Evolutionary conservation across 768 basidiomycete species (phyloP).

Genomic region (Collybiopsis confluens): DNA sequence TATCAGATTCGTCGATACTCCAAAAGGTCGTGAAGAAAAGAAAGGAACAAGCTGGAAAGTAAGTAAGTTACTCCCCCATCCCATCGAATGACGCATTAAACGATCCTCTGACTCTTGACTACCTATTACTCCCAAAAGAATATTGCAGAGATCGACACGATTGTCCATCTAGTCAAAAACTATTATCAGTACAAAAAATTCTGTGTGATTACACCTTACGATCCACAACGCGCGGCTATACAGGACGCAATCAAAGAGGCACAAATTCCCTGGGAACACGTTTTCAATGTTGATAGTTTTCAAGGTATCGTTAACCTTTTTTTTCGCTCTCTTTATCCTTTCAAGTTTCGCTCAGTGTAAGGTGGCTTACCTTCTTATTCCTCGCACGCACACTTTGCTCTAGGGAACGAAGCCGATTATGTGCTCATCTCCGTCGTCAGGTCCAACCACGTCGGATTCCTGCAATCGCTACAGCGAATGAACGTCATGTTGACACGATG

Average conservation of each 20-base stretch:
- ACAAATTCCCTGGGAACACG: constrained; percentile 33
- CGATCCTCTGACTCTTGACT: not conserved
- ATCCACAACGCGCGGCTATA: constrained; percentile 45
- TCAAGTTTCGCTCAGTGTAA: not conserved
- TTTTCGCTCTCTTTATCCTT: not conserved
- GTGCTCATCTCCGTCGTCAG: constrained; percentile 49
- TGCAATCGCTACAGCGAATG: constrained; percentile 37
- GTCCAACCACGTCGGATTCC: constrained; percentile 40
- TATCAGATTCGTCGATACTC: constrained; percentile 41
- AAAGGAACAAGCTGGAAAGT: constrained; percentile 44
- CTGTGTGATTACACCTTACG: constrained; percentile 51
- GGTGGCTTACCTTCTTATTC: not conserved
- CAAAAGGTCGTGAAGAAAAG: constrained; percentile 30
- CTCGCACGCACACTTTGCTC: not conserved
- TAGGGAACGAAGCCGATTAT: constrained; percentile 50
- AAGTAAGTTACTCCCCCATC: not conserved
- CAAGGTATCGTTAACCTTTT: constrained; percentile 37
- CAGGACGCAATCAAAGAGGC: constrained; percentile 27
- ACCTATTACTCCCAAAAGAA: not conserved
- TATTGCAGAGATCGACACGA: constrained; percentile 11
- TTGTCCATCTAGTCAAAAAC: constrained; percentile 36
- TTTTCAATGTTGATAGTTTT: constrained; percentile 54
- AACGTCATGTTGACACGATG: constrained; percentile 54
- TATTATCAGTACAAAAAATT: constrained; percentile 36
- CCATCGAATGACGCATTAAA: not conserved